These are phyloP conservation scores for Rhytidiadelphus loreus DNA, from an alignment of 225 moss, liverwort and hornwort genomes.

Conservation along the genomic window DNA sequence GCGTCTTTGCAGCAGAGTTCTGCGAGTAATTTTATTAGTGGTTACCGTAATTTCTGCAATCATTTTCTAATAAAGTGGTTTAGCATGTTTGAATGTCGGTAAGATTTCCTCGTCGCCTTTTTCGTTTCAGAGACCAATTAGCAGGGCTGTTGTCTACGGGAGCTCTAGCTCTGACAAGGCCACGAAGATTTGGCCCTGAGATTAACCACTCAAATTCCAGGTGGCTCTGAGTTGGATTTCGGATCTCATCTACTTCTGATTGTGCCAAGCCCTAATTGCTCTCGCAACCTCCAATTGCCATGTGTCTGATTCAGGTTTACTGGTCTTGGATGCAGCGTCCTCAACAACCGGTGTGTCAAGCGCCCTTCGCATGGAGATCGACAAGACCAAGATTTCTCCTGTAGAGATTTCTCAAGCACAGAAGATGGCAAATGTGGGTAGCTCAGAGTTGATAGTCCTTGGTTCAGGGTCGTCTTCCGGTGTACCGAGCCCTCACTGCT, in stretches of 20 bases:
- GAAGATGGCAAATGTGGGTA: slow-evolving; percentile 7
- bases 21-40: not conserved
- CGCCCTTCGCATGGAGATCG: slow-evolving; percentile 14
- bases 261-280: not conserved
- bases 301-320: slow-evolving; percentile 8
- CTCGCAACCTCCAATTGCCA: not conserved
- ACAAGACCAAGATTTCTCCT: not conserved
- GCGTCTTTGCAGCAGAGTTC: not conserved
- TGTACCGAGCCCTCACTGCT: slow-evolving; percentile 67
- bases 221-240: not conserved
- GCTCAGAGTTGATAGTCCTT: slow-evolving; percentile 77
- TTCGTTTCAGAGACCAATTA: not conserved
- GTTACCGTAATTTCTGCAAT: no score
- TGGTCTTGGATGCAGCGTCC: slow-evolving; percentile 41
- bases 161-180: not conserved
- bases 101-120: not conserved
- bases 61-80: not conserved
- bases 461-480: slow-evolving; percentile 93
- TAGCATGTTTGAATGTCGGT: not conserved
- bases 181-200: not conserved
- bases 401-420: not conserved
- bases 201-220: not conserved
- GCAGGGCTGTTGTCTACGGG: not conserved
- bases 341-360: slow-evolving; percentile 36
- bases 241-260: not conserved